A percentile compares a stretch with the other conserved stretches of the same genome.
Evolutionary conservation across 495 filamentous ascomycete genomes (phyloP).

Genomic region (Neurospora sp.): DNA sequence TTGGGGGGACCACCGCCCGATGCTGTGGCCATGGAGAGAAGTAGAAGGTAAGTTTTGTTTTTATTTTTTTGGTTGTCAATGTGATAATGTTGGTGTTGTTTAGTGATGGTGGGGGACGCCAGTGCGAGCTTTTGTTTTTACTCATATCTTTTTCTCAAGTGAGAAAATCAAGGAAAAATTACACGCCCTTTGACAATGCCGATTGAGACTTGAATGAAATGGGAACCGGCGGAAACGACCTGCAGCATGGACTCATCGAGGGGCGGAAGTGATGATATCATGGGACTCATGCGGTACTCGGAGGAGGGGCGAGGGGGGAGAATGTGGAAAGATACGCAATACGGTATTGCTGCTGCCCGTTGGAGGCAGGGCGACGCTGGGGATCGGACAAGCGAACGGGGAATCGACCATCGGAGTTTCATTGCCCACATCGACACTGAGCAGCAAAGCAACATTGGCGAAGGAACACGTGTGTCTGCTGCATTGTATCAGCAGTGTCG

Average conservation of each 20-base stretch:
- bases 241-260: not conserved
- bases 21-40: slow-evolving; percentile 17
- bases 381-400: not conserved
- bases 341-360: not conserved
- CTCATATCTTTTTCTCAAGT: slow-evolving; percentile 1
- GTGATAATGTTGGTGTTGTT: not conserved
- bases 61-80: not conserved
- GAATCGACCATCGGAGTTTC: not conserved
- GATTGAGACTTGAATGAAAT: not conserved
- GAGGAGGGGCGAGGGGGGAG: not conserved
- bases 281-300: not conserved
- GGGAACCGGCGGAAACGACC: not conserved
- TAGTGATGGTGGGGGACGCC: not conserved
- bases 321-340: not conserved
- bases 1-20: not conserved
- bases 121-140: not conserved
- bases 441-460: not conserved
- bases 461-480: not conserved
- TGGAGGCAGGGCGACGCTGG: not conserved
- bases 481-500: not conserved
- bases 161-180: not conserved
- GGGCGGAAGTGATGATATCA: not conserved
- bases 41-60: slow-evolving; percentile 25
- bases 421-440: not conserved
- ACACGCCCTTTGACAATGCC: not conserved